phyloP scores from a whole-genome alignment of 2,329 filamentous ascomycete species.

The Penicillium griseofulvum region DNA sequence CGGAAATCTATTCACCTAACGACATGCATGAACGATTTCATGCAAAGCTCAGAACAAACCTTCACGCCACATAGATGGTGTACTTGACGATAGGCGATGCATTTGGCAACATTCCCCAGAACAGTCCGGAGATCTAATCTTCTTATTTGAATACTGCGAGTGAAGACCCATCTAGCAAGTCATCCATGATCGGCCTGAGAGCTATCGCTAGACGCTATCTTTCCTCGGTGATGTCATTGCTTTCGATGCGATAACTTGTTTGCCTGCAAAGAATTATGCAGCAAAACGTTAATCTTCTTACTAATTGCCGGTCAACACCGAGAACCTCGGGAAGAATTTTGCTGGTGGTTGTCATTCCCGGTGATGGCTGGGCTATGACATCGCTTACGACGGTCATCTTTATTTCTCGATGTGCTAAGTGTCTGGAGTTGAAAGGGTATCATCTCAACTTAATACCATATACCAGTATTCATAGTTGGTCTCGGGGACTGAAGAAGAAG shows the following conservation, averaged over 20 bases:
- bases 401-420: too few species aligned
- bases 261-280: too few species aligned
- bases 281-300: too few species aligned
- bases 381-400: too few species aligned
- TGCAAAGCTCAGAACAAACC: neutral
- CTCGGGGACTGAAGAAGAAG: neutral
- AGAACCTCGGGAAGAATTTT: too few species aligned
- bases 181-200: too few species aligned
- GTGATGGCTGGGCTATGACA: too few species aligned
- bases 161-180: conserved; percentile 12
- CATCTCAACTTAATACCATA: neutral
- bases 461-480: too few species aligned
- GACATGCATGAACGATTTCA: neutral
- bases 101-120: conserved; percentile 13
- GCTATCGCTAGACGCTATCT: too few species aligned
- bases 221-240: too few species aligned
- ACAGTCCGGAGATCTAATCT: conserved; percentile 14
- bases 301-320: too few species aligned
- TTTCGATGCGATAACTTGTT: too few species aligned
- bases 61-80: neutral
- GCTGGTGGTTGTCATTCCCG: neutral
- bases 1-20: neutral
- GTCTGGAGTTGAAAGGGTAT: neutral
- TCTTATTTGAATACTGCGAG: conserved; percentile 9
- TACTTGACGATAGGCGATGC: conserved; percentile 2